Conservation (phyloP, 1,139 yeast species). For the Scheffersomyces quercinus region DNA sequence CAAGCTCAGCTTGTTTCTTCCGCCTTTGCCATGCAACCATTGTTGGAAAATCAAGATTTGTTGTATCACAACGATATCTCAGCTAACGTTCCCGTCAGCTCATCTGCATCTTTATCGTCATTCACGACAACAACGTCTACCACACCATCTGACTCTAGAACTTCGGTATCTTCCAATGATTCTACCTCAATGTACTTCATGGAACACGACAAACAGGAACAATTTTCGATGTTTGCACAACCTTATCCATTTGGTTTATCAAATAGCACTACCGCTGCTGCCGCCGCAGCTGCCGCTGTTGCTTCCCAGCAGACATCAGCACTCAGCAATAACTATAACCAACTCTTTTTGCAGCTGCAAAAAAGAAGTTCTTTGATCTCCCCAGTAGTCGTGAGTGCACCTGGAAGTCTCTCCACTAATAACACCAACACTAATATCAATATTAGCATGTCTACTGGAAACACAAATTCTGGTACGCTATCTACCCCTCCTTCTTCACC, state of each 20-base stretch:
- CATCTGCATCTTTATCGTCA: background rate
- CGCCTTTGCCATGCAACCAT: no score
- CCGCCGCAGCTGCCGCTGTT: background rate
- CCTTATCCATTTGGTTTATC: background rate
- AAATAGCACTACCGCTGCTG: background rate
- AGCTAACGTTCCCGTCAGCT: background rate
- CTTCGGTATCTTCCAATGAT: background rate
- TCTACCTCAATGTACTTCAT: background rate
- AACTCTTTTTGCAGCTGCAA: background rate
- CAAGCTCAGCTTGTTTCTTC: no score
- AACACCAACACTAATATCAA: background rate
- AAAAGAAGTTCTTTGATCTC: background rate
- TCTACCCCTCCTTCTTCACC: conserved; percentile 1
- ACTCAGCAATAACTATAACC: background rate
- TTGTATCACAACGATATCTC: background rate
- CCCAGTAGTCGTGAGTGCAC: background rate
- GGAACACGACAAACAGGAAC: background rate
- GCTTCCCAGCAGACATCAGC: background rate
- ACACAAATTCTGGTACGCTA: background rate
- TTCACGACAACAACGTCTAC: background rate
- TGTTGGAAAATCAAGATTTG: background rate
- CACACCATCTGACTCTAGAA: background rate
- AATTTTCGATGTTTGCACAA: background rate
- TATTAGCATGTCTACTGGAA: background rate
- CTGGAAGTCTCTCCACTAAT: background rate